These are phyloP conservation scores for Skeletonema menzelii DNA, from an alignment of 108 stramenopile genomes.

Conservation along the genomic window DNA sequence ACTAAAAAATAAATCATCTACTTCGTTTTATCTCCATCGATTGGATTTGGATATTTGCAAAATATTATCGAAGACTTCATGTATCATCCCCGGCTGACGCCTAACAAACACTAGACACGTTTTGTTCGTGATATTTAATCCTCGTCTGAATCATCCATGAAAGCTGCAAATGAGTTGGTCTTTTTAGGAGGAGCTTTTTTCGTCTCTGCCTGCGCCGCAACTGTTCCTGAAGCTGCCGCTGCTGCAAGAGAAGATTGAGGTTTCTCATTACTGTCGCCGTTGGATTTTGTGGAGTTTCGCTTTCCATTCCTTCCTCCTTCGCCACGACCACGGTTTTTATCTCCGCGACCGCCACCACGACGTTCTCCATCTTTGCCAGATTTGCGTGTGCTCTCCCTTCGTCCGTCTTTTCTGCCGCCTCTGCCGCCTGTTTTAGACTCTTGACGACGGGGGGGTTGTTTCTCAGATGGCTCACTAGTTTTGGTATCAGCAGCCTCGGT, in stretches of 20 bases:
- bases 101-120: not conserved
- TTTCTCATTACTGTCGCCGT: conserved; percentile 8
- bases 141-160: conserved; percentile 46
- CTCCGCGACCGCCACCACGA: conserved; percentile 4
- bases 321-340: conserved; percentile 14
- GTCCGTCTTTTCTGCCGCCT: conserved; percentile 12
- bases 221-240: conserved; percentile 5
- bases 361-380: conserved; percentile 10
- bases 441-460: not conserved
- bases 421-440: conserved; percentile 10
- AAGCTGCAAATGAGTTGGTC: conserved; percentile 48
- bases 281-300: conserved; percentile 12
- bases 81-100: not conserved
- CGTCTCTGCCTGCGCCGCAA: conserved; percentile 8
- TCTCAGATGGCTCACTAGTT: conserved; percentile 2
- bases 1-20: conserved; percentile 1
- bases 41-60: not conserved
- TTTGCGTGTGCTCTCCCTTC: conserved; percentile 26
- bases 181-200: conserved; percentile 42
- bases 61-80: not conserved
- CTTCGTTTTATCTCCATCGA: not conserved
- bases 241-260: not conserved
- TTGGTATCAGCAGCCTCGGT: not conserved
- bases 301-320: conserved; percentile 14
- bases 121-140: conserved; percentile 12